Evolutionary conservation across 2,329 filamentous ascomycete species (phyloP), one percentile per base, ranked within the genome.

Genomic region (Trichoderma harzianum): DNA sequence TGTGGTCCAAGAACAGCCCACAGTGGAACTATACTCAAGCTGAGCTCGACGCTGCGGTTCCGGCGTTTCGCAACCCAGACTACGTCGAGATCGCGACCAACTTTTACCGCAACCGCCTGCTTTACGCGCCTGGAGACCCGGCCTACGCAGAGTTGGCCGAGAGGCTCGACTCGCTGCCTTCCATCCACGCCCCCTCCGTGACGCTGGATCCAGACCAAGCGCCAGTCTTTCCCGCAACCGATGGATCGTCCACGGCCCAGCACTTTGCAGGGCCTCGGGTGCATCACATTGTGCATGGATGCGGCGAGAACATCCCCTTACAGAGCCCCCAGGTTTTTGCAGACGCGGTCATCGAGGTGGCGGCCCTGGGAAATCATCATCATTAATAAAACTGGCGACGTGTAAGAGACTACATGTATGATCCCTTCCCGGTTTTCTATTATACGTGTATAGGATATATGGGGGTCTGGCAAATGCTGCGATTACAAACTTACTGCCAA

Each of bases 51-150:
- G 71, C 73, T 24, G 74, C 76, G 10, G 73, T 74, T n/a, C 63
- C 71, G 62, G 72, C 73, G 32, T 73, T 69, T 70, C 60, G 51
- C 24, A 62, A 72, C 26, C 39, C 68, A 16, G 57, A 36, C 39
- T 70, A 70, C 30, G 36, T 70, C 86, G 5, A 86, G 78, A 5
- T 85, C 84, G 74, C 85, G 83, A 74, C 87, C 84, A 2, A 84
- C 77, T 2, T 83, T 83, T 2, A 85, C 84, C 16, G 86, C 21
- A 58, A 73, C 26, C 36, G 72, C 32, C 43, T 73, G 32, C 53
- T 65, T 11, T 77, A 64, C 78, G 79, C 73, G 78, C 78, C 65
- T 79, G 68, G 71, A 26, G 71, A 67, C 30, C 61, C 62, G 18
- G 39, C 26, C 18, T 73, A 64, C 43, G 72, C 53, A 26, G 7